Evolutionary conservation across 2,329 filamentous ascomycete species (phyloP).

Genomic region (Ilyonectria robusta): DNA sequence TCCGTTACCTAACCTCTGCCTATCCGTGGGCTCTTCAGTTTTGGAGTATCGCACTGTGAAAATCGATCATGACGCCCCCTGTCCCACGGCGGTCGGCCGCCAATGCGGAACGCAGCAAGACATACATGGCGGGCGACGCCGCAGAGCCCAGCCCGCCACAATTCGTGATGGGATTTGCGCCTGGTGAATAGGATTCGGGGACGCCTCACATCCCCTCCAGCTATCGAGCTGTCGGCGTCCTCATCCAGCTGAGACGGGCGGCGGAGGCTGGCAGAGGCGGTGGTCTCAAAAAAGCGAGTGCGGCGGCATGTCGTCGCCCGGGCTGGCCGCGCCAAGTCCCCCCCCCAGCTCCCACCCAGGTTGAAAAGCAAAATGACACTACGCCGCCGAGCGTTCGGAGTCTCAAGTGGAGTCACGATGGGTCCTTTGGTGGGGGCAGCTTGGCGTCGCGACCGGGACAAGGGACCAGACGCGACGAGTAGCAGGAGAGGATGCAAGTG

Average conservation of each 20-base stretch:
- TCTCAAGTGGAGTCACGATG: constrained; percentile 45
- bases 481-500: constrained; percentile 42
- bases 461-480: constrained; percentile 42
- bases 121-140: constrained; percentile 22
- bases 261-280: constrained; percentile 8
- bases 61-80: background rate
- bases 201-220: constrained; percentile 10
- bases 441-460: constrained; percentile 42
- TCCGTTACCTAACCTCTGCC: constrained; percentile 5
- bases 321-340: constrained; percentile 26
- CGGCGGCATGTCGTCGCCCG: constrained; percentile 28
- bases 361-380: constrained; percentile 39
- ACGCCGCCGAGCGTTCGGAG: constrained; percentile 41
- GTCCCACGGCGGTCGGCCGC: background rate
- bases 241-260: constrained; percentile 16
- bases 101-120: constrained; percentile 3
- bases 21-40: constrained; percentile 4
- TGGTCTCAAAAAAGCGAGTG: constrained; percentile 20
- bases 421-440: constrained; percentile 41
- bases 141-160: constrained; percentile 36
- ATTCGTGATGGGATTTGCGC: constrained; percentile 22
- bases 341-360: constrained; percentile 6
- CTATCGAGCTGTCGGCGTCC: background rate
- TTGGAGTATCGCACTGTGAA: background rate
- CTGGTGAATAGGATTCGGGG: constrained; percentile 26